A percentile compares a stretch with the other conserved stretches of the same genome.
Evolutionary conservation across 768 basidiomycete genomes (phyloP).

Genomic region (Wakefieldia striispora): DNA sequence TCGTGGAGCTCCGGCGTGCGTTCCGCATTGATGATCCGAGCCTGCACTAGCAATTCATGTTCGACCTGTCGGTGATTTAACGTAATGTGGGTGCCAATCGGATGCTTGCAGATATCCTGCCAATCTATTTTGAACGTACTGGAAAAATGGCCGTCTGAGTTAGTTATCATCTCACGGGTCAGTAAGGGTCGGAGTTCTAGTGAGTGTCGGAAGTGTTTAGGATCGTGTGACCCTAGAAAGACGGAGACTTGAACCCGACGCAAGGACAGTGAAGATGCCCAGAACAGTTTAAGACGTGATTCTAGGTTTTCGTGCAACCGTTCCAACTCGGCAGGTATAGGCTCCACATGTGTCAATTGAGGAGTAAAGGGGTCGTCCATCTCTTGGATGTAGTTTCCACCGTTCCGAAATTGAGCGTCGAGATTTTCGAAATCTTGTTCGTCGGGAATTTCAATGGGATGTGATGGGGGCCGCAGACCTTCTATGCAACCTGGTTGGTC

Average conservation of each 20-base stretch:
- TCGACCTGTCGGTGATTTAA: constrained; percentile 45
- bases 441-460: constrained; percentile 58
- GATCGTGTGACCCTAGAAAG: constrained; percentile 36
- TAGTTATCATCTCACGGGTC: constrained; percentile 52
- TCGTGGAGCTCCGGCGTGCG: constrained; percentile 41
- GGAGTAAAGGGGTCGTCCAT: constrained; percentile 13
- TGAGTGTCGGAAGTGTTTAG: constrained; percentile 26
- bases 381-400: constrained; percentile 20
- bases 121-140: constrained; percentile 60
- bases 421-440: constrained; percentile 56
- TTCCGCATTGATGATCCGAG: constrained; percentile 43
- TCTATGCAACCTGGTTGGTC: constrained; percentile 31
- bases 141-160: constrained; percentile 72
- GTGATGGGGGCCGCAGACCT: constrained; percentile 47
- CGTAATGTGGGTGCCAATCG: constrained; percentile 52
- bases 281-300: constrained; percentile 73
- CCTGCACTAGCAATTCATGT: constrained; percentile 53
- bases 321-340: constrained; percentile 37
- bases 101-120: constrained; percentile 66
- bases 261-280: constrained; percentile 67
- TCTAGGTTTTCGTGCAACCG: constrained; percentile 76
- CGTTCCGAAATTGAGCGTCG: constrained; percentile 47
- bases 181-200: constrained; percentile 46
- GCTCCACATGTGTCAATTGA: constrained; percentile 22
- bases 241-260: constrained; percentile 62